A percentile compares a stretch with the other conserved stretches of the same genome.
These are phyloP conservation scores for Bipolaris bicolor DNA, from an alignment of 2,329 filamentous ascomycete species.

Conservation along the genomic window DNA sequence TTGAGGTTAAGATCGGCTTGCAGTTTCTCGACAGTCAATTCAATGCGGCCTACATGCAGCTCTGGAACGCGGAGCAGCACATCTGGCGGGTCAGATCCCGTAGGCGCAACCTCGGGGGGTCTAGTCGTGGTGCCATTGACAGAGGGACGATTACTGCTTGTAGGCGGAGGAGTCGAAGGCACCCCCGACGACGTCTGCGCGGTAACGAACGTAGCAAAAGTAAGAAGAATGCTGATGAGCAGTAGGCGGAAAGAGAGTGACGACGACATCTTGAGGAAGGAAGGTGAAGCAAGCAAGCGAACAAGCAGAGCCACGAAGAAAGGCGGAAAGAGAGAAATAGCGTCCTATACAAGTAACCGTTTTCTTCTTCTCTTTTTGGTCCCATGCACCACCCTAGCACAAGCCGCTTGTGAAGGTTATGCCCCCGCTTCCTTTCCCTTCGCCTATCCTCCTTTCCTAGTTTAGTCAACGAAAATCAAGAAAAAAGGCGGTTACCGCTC, in stretches of 20 bases:
- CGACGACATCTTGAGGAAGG: background rate
- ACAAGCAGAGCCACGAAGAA: constrained; percentile 20
- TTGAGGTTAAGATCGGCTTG: constrained; percentile 66
- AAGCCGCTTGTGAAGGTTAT: constrained; percentile 1
- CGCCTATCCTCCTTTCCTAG: no score
- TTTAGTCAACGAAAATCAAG: background rate
- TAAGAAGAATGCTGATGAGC: constrained; percentile 38
- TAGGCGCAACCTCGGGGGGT: constrained; percentile 33
- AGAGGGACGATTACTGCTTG: constrained; percentile 29
- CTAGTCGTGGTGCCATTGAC: constrained; percentile 27
- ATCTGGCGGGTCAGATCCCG: constrained; percentile 55
- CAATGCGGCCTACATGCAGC: constrained; percentile 64
- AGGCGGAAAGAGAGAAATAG: constrained; percentile 5
- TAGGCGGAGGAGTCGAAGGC: constrained; percentile 36
- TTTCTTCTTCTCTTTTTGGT: no score
- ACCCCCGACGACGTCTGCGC: constrained; percentile 31
- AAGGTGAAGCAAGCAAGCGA: background rate
- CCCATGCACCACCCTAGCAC: background rate
- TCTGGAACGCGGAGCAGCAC: constrained; percentile 64
- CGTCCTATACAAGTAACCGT: constrained; percentile 17
- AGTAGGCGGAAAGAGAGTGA: constrained; percentile 44
- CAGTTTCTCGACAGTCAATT: constrained; percentile 65
- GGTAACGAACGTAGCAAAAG: constrained; percentile 33
- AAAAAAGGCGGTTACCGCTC: constrained; percentile 10
- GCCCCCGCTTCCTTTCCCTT: no score